Evolutionary conservation across 2,329 filamentous ascomycete species (phyloP).

Genomic region (Aspergillus neotritici): DNA sequence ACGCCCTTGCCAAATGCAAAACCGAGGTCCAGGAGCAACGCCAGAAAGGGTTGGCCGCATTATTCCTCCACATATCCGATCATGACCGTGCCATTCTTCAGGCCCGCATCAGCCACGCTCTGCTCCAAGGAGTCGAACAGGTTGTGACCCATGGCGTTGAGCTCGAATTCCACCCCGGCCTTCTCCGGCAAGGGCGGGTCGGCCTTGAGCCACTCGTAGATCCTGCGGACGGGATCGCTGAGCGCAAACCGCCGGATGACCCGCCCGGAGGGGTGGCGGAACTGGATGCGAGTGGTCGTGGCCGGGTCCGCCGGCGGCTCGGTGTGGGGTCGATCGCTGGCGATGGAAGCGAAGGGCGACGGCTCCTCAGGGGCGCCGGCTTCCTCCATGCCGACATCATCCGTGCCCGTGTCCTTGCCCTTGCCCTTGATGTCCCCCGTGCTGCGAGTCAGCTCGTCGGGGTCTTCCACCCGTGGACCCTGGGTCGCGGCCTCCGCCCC

Average conservation of each 20-base stretch:
- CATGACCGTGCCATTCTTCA: slow-evolving; percentile 94
- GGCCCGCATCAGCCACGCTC: slow-evolving; percentile 71
- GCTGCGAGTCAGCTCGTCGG: slow-evolving; percentile 78
- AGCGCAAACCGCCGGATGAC: slow-evolving; percentile 81
- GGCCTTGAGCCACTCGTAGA: slow-evolving; percentile 97
- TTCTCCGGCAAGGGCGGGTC: slow-evolving; percentile 71
- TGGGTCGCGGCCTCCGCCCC: slow-evolving; percentile 45
- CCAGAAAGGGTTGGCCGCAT: neutral
- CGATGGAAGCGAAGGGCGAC: slow-evolving; percentile 63
- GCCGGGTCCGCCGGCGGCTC: slow-evolving; percentile 70
- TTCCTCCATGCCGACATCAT: slow-evolving; percentile 34
- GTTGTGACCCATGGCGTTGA: slow-evolving; percentile 83
- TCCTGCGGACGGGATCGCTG: slow-evolving; percentile 67
- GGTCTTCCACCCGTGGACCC: slow-evolving; percentile 61
- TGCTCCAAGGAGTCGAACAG: slow-evolving; percentile 68
- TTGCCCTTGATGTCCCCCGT: slow-evolving; percentile 42
- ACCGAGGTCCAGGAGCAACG: too few relatives aligned
- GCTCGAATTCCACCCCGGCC: slow-evolving; percentile 72
- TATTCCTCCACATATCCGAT: slow-evolving; percentile 73
- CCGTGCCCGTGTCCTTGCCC: slow-evolving; percentile 45
- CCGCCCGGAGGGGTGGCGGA: slow-evolving; percentile 76
- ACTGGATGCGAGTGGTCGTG: slow-evolving; percentile 82
- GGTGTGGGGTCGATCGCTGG: slow-evolving; percentile 63
- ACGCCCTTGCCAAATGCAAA: too few relatives aligned
- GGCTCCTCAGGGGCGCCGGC: slow-evolving; percentile 31